phyloP scores from a whole-genome alignment of 371 early-diverging fungal species.

The Mortierella sp. region DNA sequence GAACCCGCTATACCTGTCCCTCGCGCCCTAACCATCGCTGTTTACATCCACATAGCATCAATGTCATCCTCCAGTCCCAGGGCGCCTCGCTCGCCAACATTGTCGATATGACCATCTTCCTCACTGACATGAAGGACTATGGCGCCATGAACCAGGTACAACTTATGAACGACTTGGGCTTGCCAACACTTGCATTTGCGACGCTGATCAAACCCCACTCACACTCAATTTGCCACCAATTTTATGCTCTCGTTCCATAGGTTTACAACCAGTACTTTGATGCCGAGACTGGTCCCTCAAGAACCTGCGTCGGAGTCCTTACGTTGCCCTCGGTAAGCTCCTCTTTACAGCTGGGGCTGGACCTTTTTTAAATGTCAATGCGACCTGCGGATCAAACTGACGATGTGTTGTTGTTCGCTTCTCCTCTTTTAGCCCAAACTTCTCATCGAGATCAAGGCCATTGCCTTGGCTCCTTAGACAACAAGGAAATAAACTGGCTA shows the following conservation, averaged over 20 bases:
- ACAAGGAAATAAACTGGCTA: background rate
- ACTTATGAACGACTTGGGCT: background rate
- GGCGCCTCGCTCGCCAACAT: slow-evolving; percentile 67
- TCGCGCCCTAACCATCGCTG: background rate
- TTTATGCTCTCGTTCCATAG: slow-evolving; percentile 12
- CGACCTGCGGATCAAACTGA: background rate
- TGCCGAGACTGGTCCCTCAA: slow-evolving; percentile 64
- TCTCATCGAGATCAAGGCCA: slow-evolving; percentile 69
- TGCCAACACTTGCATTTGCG: too few relatives aligned
- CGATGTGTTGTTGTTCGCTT: background rate
- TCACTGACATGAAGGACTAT: slow-evolving; percentile 78
- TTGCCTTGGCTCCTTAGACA: slow-evolving; percentile 54
- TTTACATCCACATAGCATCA: slow-evolving; percentile 58
- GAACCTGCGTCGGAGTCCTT: slow-evolving; percentile 68
- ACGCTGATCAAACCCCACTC: background rate
- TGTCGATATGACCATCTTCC: slow-evolving; percentile 77
- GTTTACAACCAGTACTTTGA: slow-evolving; percentile 68
- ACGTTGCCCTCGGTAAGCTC: slow-evolving; percentile 60
- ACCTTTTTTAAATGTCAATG: too few relatives aligned
- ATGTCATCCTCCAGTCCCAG: slow-evolving; percentile 63
- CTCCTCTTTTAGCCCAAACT: slow-evolving; percentile 56
- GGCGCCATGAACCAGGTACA: slow-evolving; percentile 70
- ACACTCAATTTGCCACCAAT: slow-evolving; percentile 4
- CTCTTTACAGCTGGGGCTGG: background rate
- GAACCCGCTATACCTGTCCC: background rate